phyloP scores from a whole-genome alignment of 2,329 filamentous ascomycete genomes.

The Aspergillus quadrilineatus region DNA sequence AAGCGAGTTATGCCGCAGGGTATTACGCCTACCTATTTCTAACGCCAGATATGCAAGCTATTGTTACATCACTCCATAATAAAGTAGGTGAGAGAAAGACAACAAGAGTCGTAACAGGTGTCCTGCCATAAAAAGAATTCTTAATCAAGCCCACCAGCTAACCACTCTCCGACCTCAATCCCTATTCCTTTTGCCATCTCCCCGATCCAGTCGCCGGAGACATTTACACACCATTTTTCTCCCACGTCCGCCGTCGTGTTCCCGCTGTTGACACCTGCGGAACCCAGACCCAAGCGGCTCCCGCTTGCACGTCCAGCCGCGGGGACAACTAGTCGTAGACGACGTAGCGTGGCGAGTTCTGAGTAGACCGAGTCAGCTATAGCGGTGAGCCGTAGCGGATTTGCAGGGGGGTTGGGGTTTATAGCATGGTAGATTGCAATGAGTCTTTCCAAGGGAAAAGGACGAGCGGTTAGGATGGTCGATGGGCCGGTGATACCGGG shows the following conservation, averaged over 20 bases:
- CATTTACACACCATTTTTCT: conserved; percentile 51
- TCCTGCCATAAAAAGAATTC: neutral
- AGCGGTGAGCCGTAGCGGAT: conserved; percentile 35
- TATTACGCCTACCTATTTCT: neutral
- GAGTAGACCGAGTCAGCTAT: conserved; percentile 46
- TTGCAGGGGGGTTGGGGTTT: conserved; percentile 45
- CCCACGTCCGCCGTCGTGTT: conserved; percentile 41
- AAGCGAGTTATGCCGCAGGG: neutral
- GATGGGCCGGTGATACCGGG: conserved; percentile 38
- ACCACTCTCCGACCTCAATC: conserved; percentile 48
- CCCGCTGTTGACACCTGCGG: conserved; percentile 31
- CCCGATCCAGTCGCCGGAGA: conserved; percentile 48
- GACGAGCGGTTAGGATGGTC: conserved; percentile 41
- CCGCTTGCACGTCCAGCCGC: conserved; percentile 36
- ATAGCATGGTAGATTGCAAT: conserved; percentile 51
- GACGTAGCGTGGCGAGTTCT: conserved; percentile 48
- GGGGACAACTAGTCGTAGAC: conserved; percentile 48
- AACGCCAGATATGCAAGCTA: conserved; percentile 4
- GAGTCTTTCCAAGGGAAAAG: conserved; percentile 48
- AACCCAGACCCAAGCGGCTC: conserved; percentile 25
- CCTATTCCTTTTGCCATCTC: conserved; percentile 46
- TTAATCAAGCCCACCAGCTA: conserved; percentile 41
- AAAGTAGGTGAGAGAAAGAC: neutral
- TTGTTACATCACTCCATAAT: neutral
- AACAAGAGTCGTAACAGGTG: neutral